Base-by-base conservation (phyloP, 352 stramenopile genomes). In the Globisporangium mamillatum region DNA sequence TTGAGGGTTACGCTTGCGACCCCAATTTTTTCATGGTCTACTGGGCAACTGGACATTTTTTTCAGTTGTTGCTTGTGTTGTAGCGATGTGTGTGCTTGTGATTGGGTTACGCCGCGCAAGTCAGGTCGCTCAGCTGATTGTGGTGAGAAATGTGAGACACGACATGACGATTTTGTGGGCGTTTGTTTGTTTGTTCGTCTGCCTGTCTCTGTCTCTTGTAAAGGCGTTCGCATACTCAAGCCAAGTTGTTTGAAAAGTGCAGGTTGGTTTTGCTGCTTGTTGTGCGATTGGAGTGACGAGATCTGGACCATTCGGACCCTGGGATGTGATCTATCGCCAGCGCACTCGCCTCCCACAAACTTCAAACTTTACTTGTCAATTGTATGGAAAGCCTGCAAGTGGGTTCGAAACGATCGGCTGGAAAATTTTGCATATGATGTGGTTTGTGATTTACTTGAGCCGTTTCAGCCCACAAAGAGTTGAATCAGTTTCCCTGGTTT, bases 21-120 rank as follows among this genome's bases (percentile, higher is more conserved):
- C 16, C 38, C 12, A 18, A 10, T 46, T 46, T 46, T 46, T 46
- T 46, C 38, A 46, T 8, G 14, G 4, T 6, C 16, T 50, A 16
- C 1, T n/a, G 6, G 38, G 44, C 44, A 20, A 46, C 38, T 52
- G 44, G 22, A 24, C 18, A 52, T 52, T 52, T 52, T 52, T 16
- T 9, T 9, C 41, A 50, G 41, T n/a, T n/a, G 18, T 22, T 52
- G 44, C 44, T 32, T 32, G 27, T 27, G 27, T 52, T 52, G 18
- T 52, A 18, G 18, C 18, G 44, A 50, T 52, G 44, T 52, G 44
- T 52, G 44, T 52, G 44, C 8, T 52, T 52, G 44, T 52, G 44
- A 52, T 52, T 52, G 44, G 44, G 44, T 52, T 52, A 24, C 44
- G 44, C 44, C 44, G 44, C 44, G 44, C 44, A 52, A 52, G 44